These are phyloP conservation scores for Pleoardoris graminearum DNA, from an alignment of 2,329 filamentous ascomycete species.

Conservation along the genomic window DNA sequence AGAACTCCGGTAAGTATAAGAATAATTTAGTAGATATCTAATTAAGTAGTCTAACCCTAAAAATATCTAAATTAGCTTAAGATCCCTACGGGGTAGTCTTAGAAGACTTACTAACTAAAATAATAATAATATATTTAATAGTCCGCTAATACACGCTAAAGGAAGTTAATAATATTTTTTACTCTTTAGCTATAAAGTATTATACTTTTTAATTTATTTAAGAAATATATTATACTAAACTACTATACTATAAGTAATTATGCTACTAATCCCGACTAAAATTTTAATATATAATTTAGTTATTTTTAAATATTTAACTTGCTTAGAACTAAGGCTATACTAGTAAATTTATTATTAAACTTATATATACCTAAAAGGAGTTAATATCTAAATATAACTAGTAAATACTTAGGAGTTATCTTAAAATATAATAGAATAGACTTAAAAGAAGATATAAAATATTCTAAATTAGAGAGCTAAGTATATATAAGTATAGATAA, in stretches of 20 bases:
- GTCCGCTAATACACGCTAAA: conserved; percentile 68
- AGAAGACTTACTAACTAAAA: conserved; percentile 32
- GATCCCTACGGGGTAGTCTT: conserved; percentile 9
- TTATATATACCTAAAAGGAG: too few species aligned
- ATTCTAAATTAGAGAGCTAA: conserved; percentile 63
- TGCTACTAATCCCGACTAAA: too few species aligned
- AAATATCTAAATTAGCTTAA: conserved; percentile 12
- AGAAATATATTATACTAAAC: conserved; percentile 47
- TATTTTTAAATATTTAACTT: too few species aligned
- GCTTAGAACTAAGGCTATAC: too few species aligned
- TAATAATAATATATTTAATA: conserved; percentile 48
- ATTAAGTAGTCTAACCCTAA: conserved; percentile 10
- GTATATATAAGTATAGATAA: conserved; percentile 60
- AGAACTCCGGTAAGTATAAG: conserved; percentile 49
- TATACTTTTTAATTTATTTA: conserved; percentile 52
- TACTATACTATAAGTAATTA: conserved; percentile 55
- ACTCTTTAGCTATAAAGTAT: too few species aligned
- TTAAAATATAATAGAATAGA: conserved; percentile 58
- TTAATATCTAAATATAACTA: too few species aligned
- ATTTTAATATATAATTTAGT: too few species aligned
- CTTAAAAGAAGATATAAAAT: conserved; percentile 72
- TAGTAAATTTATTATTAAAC: too few species aligned
- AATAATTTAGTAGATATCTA: conserved; percentile 21
- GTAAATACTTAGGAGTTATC: too few species aligned
- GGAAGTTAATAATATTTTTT: conserved; percentile 70